Conservation (phyloP, 2,329 filamentous ascomycete genomes). For the Aspergillus udagawae region DNA sequence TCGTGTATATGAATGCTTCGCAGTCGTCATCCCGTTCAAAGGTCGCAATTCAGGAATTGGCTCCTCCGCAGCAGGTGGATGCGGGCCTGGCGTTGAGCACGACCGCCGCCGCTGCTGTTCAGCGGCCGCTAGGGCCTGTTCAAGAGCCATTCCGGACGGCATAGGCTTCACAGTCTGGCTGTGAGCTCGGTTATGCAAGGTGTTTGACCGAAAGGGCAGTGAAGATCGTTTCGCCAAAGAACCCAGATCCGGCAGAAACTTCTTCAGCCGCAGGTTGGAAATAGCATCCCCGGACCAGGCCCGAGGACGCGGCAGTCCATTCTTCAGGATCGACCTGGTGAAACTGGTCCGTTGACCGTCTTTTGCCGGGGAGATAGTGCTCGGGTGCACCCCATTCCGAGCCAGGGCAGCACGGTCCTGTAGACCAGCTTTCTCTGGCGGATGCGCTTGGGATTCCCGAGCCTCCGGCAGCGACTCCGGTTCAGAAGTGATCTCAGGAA, state of each 20-base stretch:
- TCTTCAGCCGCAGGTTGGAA: constrained; percentile 27
- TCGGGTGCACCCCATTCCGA: constrained; percentile 5
- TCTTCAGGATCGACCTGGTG: constrained; percentile 33
- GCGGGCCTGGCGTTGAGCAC: constrained; percentile 15
- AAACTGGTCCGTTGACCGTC: constrained; percentile 27
- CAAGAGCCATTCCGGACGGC: constrained; percentile 15
- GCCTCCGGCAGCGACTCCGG: constrained; percentile 22
- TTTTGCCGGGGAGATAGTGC: constrained; percentile 15
- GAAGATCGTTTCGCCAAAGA: constrained; percentile 28
- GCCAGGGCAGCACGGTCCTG: no score
- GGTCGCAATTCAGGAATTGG: constrained; percentile 31
- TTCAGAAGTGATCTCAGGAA: constrained; percentile 29
- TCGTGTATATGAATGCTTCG: constrained; percentile 32
- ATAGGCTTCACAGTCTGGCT: constrained; percentile 23
- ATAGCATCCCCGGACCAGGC: constrained; percentile 34
- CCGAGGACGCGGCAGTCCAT: constrained; percentile 30
- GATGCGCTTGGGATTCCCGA: neutral
- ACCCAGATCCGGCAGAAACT: constrained; percentile 33
- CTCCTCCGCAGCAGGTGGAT: constrained; percentile 24
- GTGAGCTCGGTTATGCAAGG: constrained; percentile 22
- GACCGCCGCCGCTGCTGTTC: constrained; percentile 7
- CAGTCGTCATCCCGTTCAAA: constrained; percentile 22
- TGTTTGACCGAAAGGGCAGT: constrained; percentile 26
- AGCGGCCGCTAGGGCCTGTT: constrained; percentile 7
- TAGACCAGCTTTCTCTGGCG: neutral